Evolutionary conservation across 2,329 filamentous ascomycete genomes (phyloP).

Genomic region (Chaetomiaceae sp.): DNA sequence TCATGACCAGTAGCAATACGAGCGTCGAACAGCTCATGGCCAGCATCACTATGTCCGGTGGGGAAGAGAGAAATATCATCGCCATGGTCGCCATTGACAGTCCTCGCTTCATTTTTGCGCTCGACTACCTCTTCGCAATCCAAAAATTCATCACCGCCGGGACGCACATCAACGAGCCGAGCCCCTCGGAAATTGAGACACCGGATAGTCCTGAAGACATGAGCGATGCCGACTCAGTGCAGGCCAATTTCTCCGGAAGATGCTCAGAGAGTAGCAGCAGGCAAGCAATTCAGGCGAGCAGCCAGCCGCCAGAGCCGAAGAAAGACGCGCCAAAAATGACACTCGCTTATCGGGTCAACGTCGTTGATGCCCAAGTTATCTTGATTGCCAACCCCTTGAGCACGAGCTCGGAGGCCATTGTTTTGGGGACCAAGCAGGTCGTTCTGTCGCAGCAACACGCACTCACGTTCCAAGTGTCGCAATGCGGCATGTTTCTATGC

Average conservation of each 20-base stretch:
- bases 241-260: constrained; percentile 40
- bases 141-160: constrained; percentile 77
- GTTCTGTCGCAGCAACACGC: constrained; percentile 91
- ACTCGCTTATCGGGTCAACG: constrained; percentile 83
- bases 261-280: constrained; percentile 32
- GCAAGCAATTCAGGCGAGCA: constrained; percentile 10
- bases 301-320: constrained; percentile 15
- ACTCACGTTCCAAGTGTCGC: constrained; percentile 84
- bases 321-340: constrained; percentile 54
- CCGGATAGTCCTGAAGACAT: constrained; percentile 54
- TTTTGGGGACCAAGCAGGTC: constrained; percentile 89
- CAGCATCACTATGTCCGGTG: constrained; percentile 86
- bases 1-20: constrained; percentile 96
- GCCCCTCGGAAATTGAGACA: constrained; percentile 49
- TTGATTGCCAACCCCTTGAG: constrained; percentile 92
- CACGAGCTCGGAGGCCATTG: constrained; percentile 88
- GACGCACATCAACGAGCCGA: constrained; percentile 58
- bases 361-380: constrained; percentile 95
- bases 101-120: constrained; percentile 85
- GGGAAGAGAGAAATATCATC: constrained; percentile 74
- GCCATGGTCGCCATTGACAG: constrained; percentile 93
- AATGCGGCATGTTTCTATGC: constrained; percentile 97
- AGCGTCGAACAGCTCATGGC: constrained; percentile 98
- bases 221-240: constrained; percentile 55
- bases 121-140: constrained; percentile 91